These are phyloP conservation scores for Corymbia calophylla DNA, from an alignment of 441 rosid species.

Conservation along the genomic window DNA sequence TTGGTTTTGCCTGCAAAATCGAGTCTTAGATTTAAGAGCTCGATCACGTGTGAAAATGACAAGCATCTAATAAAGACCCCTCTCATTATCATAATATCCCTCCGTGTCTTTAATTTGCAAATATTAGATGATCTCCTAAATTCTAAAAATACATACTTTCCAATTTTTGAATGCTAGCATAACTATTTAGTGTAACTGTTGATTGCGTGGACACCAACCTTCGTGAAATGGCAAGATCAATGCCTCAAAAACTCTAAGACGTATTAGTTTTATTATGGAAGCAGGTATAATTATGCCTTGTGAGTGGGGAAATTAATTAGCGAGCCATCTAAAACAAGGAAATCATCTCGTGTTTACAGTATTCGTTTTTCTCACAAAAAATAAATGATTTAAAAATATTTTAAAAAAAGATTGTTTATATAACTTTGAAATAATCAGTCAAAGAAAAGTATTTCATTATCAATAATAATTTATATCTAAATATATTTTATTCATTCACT, in stretches of 20 bases:
- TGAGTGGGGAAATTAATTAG: neutral
- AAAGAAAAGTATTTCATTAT: neutral
- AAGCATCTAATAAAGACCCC: neutral
- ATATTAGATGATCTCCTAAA: neutral
- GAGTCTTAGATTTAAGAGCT: neutral
- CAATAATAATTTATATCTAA: too few relatives aligned
- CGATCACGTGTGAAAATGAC: neutral
- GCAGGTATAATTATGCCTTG: neutral
- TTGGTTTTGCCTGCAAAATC: neutral
- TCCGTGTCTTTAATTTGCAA: neutral
- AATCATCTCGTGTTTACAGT: neutral
- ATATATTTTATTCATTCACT: too few relatives aligned
- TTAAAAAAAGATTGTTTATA: neutral
- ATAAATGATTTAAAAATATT: neutral
- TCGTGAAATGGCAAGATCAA: fast-evolving
- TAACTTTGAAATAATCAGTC: neutral
- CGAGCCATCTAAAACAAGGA: neutral
- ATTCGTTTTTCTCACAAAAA: fast-evolving
- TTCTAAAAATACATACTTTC: neutral
- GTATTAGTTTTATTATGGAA: neutral
- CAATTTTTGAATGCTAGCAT: neutral
- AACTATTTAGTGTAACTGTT: neutral
- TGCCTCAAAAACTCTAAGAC: neutral
- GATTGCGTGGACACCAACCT: neutral
- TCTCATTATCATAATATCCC: neutral